Base-by-base conservation (phyloP, 2,329 filamentous ascomycete genomes). In the Aspergillus clavatus region DNA sequence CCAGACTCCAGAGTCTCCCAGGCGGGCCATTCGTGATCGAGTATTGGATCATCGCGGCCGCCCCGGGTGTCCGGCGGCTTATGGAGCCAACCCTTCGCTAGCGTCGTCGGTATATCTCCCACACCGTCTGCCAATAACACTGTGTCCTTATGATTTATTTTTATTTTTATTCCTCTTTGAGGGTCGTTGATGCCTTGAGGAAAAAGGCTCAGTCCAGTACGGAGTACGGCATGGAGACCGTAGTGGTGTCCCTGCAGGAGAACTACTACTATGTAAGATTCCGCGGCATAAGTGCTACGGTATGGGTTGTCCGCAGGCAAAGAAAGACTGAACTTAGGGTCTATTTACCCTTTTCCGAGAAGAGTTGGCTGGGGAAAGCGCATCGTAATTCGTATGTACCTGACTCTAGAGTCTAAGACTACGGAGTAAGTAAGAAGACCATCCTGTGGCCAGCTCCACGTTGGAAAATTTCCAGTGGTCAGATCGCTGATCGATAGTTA, bases 61-160 rank as follows among this genome's bases (percentile, higher is more conserved):
- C 18, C 31, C 50, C 54, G 51, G 53, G 53, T 57, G 57, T 57
- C 59, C 56, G 53, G 57, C 56, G 51, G 56, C 54, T 52, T 57
- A 50, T 51, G 45, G 28, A 54, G 51, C 52, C 53, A 59, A 50
- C 48, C 50, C 50, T 54, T 54, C 52, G 58, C 54, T 55, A 50
- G 51, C 49, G 47, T 47, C 51, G 42, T 51, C 55, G 54, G 56
- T 51, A 54, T 43, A 40, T 43, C 48, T 56, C 37, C 53, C 52
- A 58, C 57, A 56, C 56, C 58, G 56, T 50, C 42, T 48, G 39
- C 44, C 51, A 48, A 35, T 16, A 11, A 18, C 31, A 35, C 10
- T 18, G 29, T 10, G 16, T 33, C 11, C 2, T 19, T 19, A n/a
- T 28, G 3, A 28, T n/a, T 28, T 28, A 8, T 33, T 35, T 5